phyloP scores from a whole-genome alignment of 2,329 filamentous ascomycete species.

The Hortaea werneckii region DNA sequence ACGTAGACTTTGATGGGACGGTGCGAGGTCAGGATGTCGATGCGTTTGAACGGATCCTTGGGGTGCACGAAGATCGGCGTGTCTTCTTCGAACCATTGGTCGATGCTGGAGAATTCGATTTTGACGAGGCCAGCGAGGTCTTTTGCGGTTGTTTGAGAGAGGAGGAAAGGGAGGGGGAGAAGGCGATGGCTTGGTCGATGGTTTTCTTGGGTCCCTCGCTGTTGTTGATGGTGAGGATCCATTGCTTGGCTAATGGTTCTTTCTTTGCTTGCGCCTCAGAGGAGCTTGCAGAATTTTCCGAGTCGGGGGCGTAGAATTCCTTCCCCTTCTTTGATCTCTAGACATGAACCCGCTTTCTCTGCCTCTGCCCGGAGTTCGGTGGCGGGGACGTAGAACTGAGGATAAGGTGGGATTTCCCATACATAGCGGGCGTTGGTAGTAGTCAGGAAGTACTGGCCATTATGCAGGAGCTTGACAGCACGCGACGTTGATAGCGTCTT shows the following conservation, averaged over 20 bases:
- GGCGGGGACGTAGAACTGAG: conserved; percentile 23
- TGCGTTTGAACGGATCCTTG: conserved; percentile 56
- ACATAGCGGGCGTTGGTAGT: conserved; percentile 26
- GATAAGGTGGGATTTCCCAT: conserved; percentile 38
- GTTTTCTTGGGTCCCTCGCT: not conserved
- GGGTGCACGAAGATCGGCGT: conserved; percentile 51
- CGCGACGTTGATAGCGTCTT: conserved; percentile 23
- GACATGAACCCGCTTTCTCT: conserved; percentile 2
- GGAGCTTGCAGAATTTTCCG: not conserved
- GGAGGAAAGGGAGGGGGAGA: conserved; percentile 5
- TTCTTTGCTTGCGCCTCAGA: no score
- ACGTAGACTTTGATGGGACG: conserved; percentile 44
- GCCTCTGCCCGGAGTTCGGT: conserved; percentile 6
- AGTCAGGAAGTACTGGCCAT: conserved; percentile 24
- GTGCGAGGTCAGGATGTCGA: conserved; percentile 50
- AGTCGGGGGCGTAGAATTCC: conserved; percentile 7
- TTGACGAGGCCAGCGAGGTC: conserved; percentile 13
- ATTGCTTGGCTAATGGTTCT: not conserved
- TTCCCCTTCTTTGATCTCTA: conserved; percentile 13
- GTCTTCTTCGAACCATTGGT: conserved; percentile 50
- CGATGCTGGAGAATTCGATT: conserved; percentile 20
- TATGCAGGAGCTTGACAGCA: conserved; percentile 24
- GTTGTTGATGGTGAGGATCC: not conserved
- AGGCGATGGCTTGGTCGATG: not conserved
- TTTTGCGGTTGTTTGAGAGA: conserved; percentile 4